phyloP scores from a whole-genome alignment of 192 early-diverging fungal species.

The Chytriomyces confervae region DNA sequence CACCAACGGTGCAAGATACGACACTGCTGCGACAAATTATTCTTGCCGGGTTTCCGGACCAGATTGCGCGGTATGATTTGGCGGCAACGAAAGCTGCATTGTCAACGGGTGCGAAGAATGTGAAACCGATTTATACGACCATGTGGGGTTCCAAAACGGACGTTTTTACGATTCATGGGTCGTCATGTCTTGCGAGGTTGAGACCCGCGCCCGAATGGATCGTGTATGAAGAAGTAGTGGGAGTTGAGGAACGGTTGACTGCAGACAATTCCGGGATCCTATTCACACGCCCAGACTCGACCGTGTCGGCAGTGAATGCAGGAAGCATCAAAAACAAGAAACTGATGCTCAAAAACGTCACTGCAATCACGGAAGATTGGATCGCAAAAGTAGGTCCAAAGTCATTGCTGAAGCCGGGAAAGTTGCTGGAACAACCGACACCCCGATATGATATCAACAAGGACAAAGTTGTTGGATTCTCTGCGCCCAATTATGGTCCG shows the following conservation, averaged over 20 bases:
- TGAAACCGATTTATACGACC: conserved; percentile 54
- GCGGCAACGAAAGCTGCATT: conserved; percentile 29
- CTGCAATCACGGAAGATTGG: conserved; percentile 80
- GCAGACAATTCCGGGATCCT: conserved; percentile 70
- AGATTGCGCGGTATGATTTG: conserved; percentile 77
- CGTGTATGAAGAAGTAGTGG: conserved; percentile 60
- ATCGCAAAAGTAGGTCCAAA: conserved; percentile 75
- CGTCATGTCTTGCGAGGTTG: conserved; percentile 44
- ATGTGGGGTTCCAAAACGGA: conserved; percentile 61
- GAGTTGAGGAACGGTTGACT: conserved; percentile 53
- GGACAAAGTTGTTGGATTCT: conserved; percentile 52
- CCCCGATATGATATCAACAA: conserved; percentile 62
- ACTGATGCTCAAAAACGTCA: conserved; percentile 78
- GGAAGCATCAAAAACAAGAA: conserved; percentile 41
- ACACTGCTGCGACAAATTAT: conserved; percentile 85
- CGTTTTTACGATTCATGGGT: conserved; percentile 64
- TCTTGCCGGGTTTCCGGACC: conserved; percentile 88
- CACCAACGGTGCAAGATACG: conserved; percentile 55
- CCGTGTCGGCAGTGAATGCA: conserved; percentile 39
- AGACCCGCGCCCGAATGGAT: conserved; percentile 58
- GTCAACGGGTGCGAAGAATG: conserved; percentile 39
- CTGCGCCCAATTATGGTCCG: conserved; percentile 55
- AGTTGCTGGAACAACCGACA: conserved; percentile 76
- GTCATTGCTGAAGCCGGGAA: conserved; percentile 73
- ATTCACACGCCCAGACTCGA: conserved; percentile 58